Evolutionary conservation across 257 asterid genomes (phyloP), one percentile per base, ranked within the genome.

Genomic region (Lavandula angustifolia): DNA sequence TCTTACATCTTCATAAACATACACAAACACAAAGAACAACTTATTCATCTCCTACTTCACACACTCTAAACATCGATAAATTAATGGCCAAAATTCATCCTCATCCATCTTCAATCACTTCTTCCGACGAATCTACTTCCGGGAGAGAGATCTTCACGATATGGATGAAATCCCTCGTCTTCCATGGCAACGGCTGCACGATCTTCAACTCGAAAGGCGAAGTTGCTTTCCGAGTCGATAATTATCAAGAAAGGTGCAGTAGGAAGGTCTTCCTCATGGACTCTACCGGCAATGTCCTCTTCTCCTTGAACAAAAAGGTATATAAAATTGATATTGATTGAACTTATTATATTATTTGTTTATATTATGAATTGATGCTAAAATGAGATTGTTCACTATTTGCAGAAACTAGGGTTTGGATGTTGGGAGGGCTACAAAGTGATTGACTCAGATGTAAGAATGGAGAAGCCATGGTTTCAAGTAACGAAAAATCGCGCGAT

Each of bases 141-240:
- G 78, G 32, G 12, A 76, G 70, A 64, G 82, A 85, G 66, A 77
- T 73, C 4, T 85, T 73, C 61, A 89, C 97, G 0, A 38, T 87
- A 2, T 89, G 97, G 97, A 81, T 89, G 94, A 89, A 89, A 43
- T 89, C 96, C 13, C 86, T 89, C 1, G 81, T 89, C 3, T 87
- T 80, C 69, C 83, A 87, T 64, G 85, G 94, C 38, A 87, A 85
- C 58, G 97, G 97, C 1, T 89, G 97, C 85, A 89, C 95, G 0
- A 84, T 84, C 4, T 87, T 78, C 29, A 64, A 83, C 40, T 85
- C 97, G 4, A 71, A 67, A 3, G 97, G 97, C 3, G 79, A 85
- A 42, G 72, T 87, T 2, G 79, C 43, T 14, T 89, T 76, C 29
- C 87, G 95, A 6, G 87, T 89, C 2, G 95, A 89, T 47, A 89